Evolutionary conservation across 768 basidiomycete species (phyloP).

Genomic region (Porphyrellus cyaneotinctus): DNA sequence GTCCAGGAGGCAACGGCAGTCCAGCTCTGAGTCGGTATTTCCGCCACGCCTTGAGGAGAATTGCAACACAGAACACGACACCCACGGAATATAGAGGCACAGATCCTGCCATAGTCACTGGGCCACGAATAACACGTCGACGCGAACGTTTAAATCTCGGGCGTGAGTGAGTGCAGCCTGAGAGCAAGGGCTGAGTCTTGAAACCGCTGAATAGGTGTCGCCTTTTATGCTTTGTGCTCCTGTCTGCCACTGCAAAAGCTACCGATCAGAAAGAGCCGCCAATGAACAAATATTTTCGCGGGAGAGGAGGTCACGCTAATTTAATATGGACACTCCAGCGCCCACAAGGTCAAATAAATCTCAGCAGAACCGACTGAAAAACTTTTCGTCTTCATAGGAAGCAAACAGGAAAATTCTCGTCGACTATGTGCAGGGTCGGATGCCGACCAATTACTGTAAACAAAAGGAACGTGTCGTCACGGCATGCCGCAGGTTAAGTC

Average conservation of each 20-base stretch:
- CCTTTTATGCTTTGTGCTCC: too few species aligned
- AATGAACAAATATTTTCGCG: background rate
- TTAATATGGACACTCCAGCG: background rate
- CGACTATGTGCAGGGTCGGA: background rate
- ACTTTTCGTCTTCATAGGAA: background rate
- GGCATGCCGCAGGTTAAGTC: too few species aligned
- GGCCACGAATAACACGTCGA: background rate
- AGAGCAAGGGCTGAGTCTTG: too few species aligned
- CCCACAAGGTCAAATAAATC: background rate
- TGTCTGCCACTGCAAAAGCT: too few species aligned
- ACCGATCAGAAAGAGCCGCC: too few species aligned
- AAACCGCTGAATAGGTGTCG: too few species aligned
- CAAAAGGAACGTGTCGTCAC: too few species aligned
- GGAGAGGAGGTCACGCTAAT: background rate
- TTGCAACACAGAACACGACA: slow-evolving; percentile 1
- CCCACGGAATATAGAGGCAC: slow-evolving; percentile 2
- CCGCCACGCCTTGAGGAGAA: slow-evolving; percentile 16
- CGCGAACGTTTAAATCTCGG: background rate
- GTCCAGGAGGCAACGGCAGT: slow-evolving; percentile 46
- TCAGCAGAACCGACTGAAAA: background rate
- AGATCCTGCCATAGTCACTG: background rate
- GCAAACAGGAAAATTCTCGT: too few species aligned
- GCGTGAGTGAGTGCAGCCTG: background rate
- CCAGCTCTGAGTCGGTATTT: slow-evolving; percentile 9
- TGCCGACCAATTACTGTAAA: background rate